A percentile compares a stretch with the other conserved stretches of the same genome.
These are phyloP conservation scores for Aspergillus egyptiacus DNA, from an alignment of 495 filamentous ascomycete species.

Conservation along the genomic window DNA sequence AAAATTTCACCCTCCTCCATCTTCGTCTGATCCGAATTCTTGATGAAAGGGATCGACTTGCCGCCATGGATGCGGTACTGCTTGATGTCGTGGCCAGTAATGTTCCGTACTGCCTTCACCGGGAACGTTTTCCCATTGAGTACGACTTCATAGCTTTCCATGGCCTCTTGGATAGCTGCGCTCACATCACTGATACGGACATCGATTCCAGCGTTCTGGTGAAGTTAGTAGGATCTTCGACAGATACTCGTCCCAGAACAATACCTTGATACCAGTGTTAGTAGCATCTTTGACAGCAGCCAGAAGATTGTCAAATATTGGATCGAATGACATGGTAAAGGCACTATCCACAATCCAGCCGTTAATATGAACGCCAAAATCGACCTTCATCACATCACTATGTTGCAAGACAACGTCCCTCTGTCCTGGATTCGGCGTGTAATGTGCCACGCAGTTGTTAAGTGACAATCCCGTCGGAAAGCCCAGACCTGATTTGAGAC, in stretches of 20 bases:
- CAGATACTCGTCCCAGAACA: background rate
- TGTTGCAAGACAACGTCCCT: constrained; percentile 49
- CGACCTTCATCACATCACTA: constrained; percentile 62
- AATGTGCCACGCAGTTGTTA: constrained; percentile 58
- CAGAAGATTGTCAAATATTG: constrained; percentile 55
- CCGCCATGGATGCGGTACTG: constrained; percentile 56
- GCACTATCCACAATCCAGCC: constrained; percentile 61
- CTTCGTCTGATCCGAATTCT: constrained; percentile 51
- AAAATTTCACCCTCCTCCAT: constrained; percentile 65
- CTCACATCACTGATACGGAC: constrained; percentile 56
- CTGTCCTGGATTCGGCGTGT: constrained; percentile 57
- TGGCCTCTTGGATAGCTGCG: constrained; percentile 58
- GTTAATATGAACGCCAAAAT: constrained; percentile 61
- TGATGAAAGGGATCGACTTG: constrained; percentile 58
- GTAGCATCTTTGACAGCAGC: constrained; percentile 58
- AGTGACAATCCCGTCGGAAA: constrained; percentile 58
- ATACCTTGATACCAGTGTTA: constrained; percentile 53
- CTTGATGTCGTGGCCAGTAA: constrained; percentile 56
- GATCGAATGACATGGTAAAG: constrained; percentile 58
- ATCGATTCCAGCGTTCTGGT: constrained; percentile 55
- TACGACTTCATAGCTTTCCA: constrained; percentile 62
- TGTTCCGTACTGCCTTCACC: constrained; percentile 52
- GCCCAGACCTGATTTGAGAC: constrained; percentile 53
- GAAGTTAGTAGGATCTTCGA: constrained; percentile 1
- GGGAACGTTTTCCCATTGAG: constrained; percentile 50